phyloP scores from a whole-genome alignment of 2,329 filamentous ascomycete species.

The Xylaria multiplex region DNA sequence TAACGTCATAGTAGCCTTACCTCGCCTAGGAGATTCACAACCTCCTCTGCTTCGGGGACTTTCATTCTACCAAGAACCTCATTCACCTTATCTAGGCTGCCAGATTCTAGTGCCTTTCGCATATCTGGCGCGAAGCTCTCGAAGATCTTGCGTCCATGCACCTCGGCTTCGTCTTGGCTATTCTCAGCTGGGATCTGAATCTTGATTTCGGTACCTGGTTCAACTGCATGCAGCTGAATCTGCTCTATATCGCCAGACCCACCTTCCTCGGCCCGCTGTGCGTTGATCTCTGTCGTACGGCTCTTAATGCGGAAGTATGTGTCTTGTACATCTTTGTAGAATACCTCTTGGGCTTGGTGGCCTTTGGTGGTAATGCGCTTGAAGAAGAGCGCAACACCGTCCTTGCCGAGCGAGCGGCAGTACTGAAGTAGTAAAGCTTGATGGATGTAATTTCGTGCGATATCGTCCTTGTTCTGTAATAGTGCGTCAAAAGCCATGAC shows the following conservation, averaged over 20 bases:
- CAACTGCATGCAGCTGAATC: constrained; percentile 96
- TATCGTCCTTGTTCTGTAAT: constrained; percentile 78
- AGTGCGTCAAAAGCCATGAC: constrained; percentile 92
- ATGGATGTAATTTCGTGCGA: constrained; percentile 87
- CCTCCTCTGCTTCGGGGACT: constrained; percentile 85
- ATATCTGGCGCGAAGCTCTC: constrained; percentile 85
- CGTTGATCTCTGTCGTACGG: constrained; percentile 76
- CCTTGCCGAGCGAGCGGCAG: constrained; percentile 86
- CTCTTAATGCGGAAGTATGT: constrained; percentile 86
- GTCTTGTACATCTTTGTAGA: constrained; percentile 89
- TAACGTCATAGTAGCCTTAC: constrained; percentile 52
- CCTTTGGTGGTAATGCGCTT: constrained; percentile 90
- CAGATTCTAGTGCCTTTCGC: constrained; percentile 83
- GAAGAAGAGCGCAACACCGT: constrained; percentile 94
- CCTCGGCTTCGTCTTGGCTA: constrained; percentile 71
- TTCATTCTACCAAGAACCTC: constrained; percentile 88
- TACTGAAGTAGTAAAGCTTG: constrained; percentile 94
- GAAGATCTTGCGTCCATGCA: constrained; percentile 77
- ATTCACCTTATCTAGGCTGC: constrained; percentile 88
- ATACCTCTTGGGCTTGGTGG: constrained; percentile 90
- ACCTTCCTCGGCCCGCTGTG: constrained; percentile 61
- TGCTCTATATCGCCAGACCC: constrained; percentile 79
- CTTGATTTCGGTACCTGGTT: constrained; percentile 90
- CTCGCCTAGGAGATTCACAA: constrained; percentile 82
- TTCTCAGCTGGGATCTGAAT: constrained; percentile 80